phyloP scores from a whole-genome alignment of 2,329 filamentous ascomycete species.

The Rutstroemia sydowiana region DNA sequence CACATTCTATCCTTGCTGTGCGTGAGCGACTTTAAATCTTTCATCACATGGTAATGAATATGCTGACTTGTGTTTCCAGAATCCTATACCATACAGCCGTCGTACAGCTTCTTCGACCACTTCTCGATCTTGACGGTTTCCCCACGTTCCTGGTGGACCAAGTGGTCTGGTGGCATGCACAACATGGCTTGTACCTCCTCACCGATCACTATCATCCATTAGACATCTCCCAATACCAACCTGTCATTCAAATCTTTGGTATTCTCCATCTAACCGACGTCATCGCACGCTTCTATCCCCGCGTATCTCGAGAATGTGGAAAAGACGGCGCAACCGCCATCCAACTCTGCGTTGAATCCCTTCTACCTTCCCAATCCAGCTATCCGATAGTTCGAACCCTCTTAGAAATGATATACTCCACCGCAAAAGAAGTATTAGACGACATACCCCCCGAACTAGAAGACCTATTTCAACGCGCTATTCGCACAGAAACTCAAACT shows the following conservation, averaged over 20 bases:
- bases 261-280: slow-evolving; percentile 28
- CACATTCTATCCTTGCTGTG: slow-evolving; percentile 31
- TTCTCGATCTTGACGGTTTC: slow-evolving; percentile 26
- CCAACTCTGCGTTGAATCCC: slow-evolving; percentile 23
- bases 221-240: slow-evolving; percentile 29
- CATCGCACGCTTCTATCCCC: slow-evolving; percentile 27
- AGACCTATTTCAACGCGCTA: slow-evolving; percentile 6
- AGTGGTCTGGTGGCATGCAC: slow-evolving; percentile 27
- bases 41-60: neutral
- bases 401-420: slow-evolving; percentile 27
- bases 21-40: slow-evolving; percentile 10
- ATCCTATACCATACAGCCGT: slow-evolving; percentile 28
- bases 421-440: slow-evolving; percentile 21
- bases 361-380: slow-evolving; percentile 25
- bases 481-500: neutral
- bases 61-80: slow-evolving; percentile 19
- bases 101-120: slow-evolving; percentile 27
- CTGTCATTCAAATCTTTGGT: slow-evolving; percentile 30
- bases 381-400: slow-evolving; percentile 29
- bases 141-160: slow-evolving; percentile 21
- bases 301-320: slow-evolving; percentile 15
- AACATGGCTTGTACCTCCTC: slow-evolving; percentile 28
- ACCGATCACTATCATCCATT: slow-evolving; percentile 24
- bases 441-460: slow-evolving; percentile 19
- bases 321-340: slow-evolving; percentile 26